phyloP scores from a whole-genome alignment of 306 rosid species.

The Phaseolus lunatus region DNA sequence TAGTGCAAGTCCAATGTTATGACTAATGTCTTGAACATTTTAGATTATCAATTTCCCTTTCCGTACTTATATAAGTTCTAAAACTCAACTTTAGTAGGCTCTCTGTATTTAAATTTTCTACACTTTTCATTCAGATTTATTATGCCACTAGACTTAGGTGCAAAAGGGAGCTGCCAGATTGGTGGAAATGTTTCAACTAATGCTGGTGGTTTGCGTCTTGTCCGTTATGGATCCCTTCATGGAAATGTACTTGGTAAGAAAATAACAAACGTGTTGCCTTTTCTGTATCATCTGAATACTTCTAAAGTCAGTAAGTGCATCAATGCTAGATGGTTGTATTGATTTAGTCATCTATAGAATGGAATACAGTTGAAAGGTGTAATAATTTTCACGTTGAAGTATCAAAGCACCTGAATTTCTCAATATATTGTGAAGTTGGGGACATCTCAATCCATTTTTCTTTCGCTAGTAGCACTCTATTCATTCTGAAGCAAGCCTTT shows the following conservation, averaged over 20 bases:
- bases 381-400: slow-evolving; percentile 8
- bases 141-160: slow-evolving; percentile 99
- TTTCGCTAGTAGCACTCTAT: slow-evolving; percentile 29
- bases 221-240: slow-evolving; percentile 97
- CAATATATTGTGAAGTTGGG: slow-evolving; percentile 39
- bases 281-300: slow-evolving; percentile 24
- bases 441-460: slow-evolving; percentile 35
- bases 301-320: slow-evolving; percentile 16
- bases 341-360: slow-evolving; percentile 32
- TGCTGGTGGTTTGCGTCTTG: slow-evolving; percentile 97
- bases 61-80: slow-evolving; percentile 36
- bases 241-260: slow-evolving; percentile 88
- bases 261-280: slow-evolving; percentile 33
- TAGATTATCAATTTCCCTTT: slow-evolving; percentile 35
- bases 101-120: slow-evolving; percentile 50
- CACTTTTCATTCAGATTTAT: slow-evolving; percentile 84
- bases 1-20: slow-evolving; percentile 14
- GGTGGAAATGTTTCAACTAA: slow-evolving; percentile 98
- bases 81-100: slow-evolving; percentile 28
- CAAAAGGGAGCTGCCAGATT: slow-evolving; percentile 98
- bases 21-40: slow-evolving; percentile 37
- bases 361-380: slow-evolving; percentile 39
- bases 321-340: slow-evolving; percentile 31
- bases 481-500: slow-evolving; percentile 44
- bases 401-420: slow-evolving; percentile 15